Percentiles rank a stretch among this genome's conserved stretches.
These are phyloP conservation scores for Rhizophlyctis rosea DNA, from an alignment of 192 early-diverging fungal genomes.

Conservation along the genomic window DNA sequence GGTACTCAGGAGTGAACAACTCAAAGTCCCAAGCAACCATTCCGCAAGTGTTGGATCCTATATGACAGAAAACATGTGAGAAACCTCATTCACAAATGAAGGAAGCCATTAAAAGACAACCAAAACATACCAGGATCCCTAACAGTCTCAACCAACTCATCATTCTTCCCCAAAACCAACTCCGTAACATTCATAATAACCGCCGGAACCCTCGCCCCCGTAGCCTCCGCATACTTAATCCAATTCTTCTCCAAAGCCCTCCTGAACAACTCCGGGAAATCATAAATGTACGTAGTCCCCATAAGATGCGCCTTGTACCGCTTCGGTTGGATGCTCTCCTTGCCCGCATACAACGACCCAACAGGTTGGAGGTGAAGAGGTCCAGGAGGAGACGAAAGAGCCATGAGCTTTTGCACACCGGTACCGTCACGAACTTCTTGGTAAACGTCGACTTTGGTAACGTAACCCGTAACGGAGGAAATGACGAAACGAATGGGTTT, in stretches of 20 bases:
- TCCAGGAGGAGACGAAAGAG: conserved; percentile 70
- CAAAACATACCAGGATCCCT: conserved; percentile 71
- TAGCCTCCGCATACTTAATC: conserved; percentile 41
- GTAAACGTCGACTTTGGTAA: conserved; percentile 89
- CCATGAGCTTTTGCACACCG: conserved; percentile 82
- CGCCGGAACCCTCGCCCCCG: conserved; percentile 41
- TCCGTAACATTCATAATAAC: conserved; percentile 76
- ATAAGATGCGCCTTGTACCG: conserved; percentile 97
- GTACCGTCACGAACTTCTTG: conserved; percentile 80
- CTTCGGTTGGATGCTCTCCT: conserved; percentile 93
- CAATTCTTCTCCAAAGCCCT: conserved; percentile 81
- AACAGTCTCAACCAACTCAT: conserved; percentile 70
- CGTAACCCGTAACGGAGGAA: conserved; percentile 87
- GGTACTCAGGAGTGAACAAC: conserved; percentile 89
- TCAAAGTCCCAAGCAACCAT: conserved; percentile 96
- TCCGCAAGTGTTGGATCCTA: conserved; percentile 77
- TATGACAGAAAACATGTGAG: conserved; percentile 10
- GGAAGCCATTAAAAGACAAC: no score
- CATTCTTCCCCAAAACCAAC: conserved; percentile 80
- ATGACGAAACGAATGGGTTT: conserved; percentile 89
- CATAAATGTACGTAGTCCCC: conserved; percentile 98
- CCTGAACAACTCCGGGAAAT: conserved; percentile 96
- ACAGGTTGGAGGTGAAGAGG: conserved; percentile 80
- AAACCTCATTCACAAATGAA: no score
- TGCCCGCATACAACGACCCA: conserved; percentile 81